Conservation (phyloP, 305 asterid species). For the Fraxinus paxiana region DNA sequence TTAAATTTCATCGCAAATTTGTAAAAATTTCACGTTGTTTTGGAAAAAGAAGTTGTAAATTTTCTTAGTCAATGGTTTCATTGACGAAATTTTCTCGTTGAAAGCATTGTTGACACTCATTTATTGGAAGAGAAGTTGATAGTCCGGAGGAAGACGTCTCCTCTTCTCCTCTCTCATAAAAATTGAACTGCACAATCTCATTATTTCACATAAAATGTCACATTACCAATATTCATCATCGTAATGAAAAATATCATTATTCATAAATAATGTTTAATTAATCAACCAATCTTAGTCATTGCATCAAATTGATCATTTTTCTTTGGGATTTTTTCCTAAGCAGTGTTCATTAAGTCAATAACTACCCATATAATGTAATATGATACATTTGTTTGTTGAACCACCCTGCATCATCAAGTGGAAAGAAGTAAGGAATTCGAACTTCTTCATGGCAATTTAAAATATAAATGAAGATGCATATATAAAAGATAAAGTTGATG, state of each 20-base stretch:
- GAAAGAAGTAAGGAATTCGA: background rate
- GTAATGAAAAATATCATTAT: background rate
- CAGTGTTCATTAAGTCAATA: background rate
- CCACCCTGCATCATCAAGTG: conserved; percentile 35
- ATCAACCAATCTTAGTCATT: background rate
- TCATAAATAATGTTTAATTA: background rate
- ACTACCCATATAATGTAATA: background rate
- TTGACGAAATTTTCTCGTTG: background rate
- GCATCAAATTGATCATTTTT: background rate
- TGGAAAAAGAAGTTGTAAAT: background rate
- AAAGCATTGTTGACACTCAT: background rate
- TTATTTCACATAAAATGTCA: background rate
- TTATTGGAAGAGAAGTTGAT: background rate
- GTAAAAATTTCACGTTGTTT: background rate
- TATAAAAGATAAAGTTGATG: background rate
- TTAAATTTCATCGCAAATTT: background rate
- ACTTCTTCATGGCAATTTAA: background rate
- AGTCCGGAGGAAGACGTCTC: background rate
- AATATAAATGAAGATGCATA: background rate
- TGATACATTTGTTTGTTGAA: conserved; percentile 31
- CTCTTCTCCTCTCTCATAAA: background rate
- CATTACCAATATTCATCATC: too few relatives aligned
- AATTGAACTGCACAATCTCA: too few relatives aligned
- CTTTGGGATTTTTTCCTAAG: background rate
- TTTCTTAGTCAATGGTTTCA: background rate